Evolutionary conservation across 768 basidiomycete species (phyloP).

Genomic region (Panus rudis): DNA sequence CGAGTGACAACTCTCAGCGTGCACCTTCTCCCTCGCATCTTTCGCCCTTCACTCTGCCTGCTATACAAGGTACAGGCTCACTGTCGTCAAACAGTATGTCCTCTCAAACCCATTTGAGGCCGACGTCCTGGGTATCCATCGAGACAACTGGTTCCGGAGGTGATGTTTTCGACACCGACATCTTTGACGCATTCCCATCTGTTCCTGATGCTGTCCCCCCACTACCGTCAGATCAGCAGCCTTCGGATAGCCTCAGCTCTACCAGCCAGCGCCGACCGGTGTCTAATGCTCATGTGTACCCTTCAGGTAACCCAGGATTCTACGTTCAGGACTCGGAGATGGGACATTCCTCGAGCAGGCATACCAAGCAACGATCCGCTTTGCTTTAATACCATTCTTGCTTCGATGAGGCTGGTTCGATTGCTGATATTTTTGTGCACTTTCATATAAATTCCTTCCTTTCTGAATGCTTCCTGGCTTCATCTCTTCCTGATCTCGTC

Average conservation of each 20-base stretch:
- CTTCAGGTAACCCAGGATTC: not conserved
- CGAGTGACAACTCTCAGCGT: slow-evolving; percentile 11
- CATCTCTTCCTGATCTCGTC: no score
- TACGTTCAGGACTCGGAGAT: not conserved
- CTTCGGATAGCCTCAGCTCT: not conserved
- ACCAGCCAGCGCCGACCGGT: not conserved
- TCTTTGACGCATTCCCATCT: slow-evolving; percentile 69
- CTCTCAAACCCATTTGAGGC: slow-evolving; percentile 16
- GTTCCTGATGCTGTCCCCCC: slow-evolving; percentile 48
- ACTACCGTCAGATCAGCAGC: not conserved
- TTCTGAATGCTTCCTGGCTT: no score
- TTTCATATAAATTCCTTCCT: no score
- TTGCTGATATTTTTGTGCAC: no score
- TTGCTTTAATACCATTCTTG: not conserved
- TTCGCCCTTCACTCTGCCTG: slow-evolving; percentile 1
- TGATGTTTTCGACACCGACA: slow-evolving; percentile 48
- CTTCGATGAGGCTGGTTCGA: no score
- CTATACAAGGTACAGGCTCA: no score
- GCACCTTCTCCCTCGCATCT: slow-evolving; percentile 7
- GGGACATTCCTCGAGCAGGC: not conserved
- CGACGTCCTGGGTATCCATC: slow-evolving; percentile 34
- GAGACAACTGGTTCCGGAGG: slow-evolving; percentile 32
- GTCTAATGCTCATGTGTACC: not conserved
- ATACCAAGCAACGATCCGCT: not conserved
- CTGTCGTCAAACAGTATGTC: not conserved